Conservation (phyloP, 371 early-diverging fungal genomes). For the Apophysomyces variabilis region DNA sequence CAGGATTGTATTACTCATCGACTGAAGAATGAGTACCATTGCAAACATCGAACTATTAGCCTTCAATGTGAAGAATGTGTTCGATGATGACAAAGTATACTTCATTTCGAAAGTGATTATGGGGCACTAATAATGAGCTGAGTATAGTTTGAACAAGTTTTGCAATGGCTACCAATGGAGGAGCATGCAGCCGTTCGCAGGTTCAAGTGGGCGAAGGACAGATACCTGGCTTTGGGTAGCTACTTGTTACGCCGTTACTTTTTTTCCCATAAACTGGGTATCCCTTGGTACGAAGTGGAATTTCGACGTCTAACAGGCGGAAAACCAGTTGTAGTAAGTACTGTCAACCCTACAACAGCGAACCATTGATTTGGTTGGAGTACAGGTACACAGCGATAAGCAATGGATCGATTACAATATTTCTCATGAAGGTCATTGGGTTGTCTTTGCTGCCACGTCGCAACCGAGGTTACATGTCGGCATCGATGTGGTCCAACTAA, state of each 20-base stretch:
- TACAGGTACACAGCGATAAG: not conserved
- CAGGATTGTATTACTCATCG: not conserved
- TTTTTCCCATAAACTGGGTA: constrained; percentile 27
- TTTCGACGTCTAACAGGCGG: constrained; percentile 28
- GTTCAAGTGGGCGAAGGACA: constrained; percentile 39
- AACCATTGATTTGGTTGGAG: not conserved
- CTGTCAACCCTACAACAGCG: not conserved
- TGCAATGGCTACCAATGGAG: constrained; percentile 27
- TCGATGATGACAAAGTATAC: constrained; percentile 27
- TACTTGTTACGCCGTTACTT: constrained; percentile 40
- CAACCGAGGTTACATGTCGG: constrained; percentile 41
- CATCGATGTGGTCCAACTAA: constrained; percentile 54
- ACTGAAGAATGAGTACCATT: constrained; percentile 12
- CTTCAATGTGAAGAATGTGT: constrained; percentile 23
- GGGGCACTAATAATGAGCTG: not conserved
- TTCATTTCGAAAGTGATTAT: not conserved
- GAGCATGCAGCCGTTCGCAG: constrained; percentile 35
- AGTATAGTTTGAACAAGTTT: constrained; percentile 35
- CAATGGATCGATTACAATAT: constrained; percentile 51
- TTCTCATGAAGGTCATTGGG: constrained; percentile 73
- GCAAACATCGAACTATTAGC: constrained; percentile 18
- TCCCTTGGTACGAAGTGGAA: constrained; percentile 25
- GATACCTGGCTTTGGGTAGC: constrained; percentile 38
- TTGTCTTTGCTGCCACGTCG: constrained; percentile 46
- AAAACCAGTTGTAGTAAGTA: constrained; percentile 33